Evolutionary conservation across 2,329 filamentous ascomycete species (phyloP), one percentile per base, ranked within the genome.

Genomic region (Aureobasidium lini): DNA sequence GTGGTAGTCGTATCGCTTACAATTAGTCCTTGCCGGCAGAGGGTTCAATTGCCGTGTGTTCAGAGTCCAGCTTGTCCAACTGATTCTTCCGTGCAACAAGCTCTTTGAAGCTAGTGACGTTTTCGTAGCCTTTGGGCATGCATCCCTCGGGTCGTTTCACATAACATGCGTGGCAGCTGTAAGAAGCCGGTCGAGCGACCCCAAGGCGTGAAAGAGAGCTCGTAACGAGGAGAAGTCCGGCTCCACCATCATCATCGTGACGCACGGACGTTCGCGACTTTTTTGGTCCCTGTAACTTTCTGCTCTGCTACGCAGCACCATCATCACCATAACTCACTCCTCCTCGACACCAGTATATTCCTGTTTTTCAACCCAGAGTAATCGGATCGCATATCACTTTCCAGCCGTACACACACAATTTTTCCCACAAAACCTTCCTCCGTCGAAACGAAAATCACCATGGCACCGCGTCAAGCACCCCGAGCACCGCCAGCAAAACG

Each of bases 401-500:
- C 28, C 8, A 29, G 16, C 18, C 39, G 40, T 2, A 13, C 8
- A 13, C 9, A 34, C 29, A 6, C n/a, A 6, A 11, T 15, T 16
- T 39, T 2, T 7, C 23, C 6, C 3, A 7, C 6, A 10, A 42
- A 18, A 40, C 23, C 23, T 1, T 10, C 13, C 36, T 36, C 7
- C 11, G 13, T 16, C 18, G 15, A 42, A 15, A 56, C 39, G n/a
- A 44, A 34, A 31, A 36, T 11, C 39, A 56, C 7, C 39, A 56
- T 44, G 52, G 40, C 39, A 44, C 29, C 52, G 28, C 50, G 40
- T 44, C 52, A 46, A 57, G 16, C 53, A 23, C 53, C 53, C 3
- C 16, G 53, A n/a, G 54, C 54, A 32, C 43, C 54, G 8, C 54
- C 43, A 49, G 44, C 43, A 32, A 49, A 58, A 58, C 54, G 54